A percentile compares a stretch with the other conserved stretches of the same genome.
Evolutionary conservation across 2,329 filamentous ascomycete genomes (phyloP).

Genomic region (Neonectria coccinea): DNA sequence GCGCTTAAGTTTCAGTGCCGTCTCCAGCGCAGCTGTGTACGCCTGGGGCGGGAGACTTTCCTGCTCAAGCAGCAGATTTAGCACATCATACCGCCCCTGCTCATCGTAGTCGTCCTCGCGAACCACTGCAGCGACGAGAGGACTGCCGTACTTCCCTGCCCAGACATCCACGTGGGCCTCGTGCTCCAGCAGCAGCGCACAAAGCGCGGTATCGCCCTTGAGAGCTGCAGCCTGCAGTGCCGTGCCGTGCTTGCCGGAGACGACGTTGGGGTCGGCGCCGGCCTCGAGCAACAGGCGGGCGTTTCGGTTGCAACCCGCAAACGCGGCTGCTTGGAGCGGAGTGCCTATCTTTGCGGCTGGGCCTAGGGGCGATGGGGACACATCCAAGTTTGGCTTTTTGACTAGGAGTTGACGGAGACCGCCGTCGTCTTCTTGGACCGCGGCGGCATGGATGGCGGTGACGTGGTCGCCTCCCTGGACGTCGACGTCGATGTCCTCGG

Average conservation of each 20-base stretch:
- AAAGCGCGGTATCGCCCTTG: conserved; percentile 25
- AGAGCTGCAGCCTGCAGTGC: conserved; percentile 30
- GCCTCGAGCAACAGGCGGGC: conserved; percentile 28
- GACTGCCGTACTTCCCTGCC: conserved; percentile 29
- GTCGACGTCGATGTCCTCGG: conserved; percentile 20
- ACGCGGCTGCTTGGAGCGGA: conserved; percentile 24
- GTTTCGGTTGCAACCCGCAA: conserved; percentile 29
- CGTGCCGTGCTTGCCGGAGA: conserved; percentile 25
- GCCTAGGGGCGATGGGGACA: conserved; percentile 4
- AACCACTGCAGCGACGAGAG: conserved; percentile 25
- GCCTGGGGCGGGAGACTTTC: conserved; percentile 20
- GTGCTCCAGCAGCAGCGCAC: conserved; percentile 9
- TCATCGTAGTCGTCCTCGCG: conserved; percentile 15
- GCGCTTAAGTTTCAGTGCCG: conserved; percentile 24
- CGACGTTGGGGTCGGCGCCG: conserved; percentile 23
- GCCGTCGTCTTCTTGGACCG: conserved; percentile 21
- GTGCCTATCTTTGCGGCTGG: conserved; percentile 15
- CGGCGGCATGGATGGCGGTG: conserved; percentile 24
- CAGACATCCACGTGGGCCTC: conserved; percentile 5
- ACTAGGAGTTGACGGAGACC: conserved; percentile 26
- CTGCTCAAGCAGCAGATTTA: conserved; percentile 20
- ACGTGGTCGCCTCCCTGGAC: conserved; percentile 20
- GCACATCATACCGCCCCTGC: conserved; percentile 17
- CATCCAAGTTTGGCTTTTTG: conserved; percentile 14
- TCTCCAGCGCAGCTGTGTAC: conserved; percentile 23